Base-by-base conservation (phyloP, 352 stramenopile genomes). In the Globisporangium irregulare region DNA sequence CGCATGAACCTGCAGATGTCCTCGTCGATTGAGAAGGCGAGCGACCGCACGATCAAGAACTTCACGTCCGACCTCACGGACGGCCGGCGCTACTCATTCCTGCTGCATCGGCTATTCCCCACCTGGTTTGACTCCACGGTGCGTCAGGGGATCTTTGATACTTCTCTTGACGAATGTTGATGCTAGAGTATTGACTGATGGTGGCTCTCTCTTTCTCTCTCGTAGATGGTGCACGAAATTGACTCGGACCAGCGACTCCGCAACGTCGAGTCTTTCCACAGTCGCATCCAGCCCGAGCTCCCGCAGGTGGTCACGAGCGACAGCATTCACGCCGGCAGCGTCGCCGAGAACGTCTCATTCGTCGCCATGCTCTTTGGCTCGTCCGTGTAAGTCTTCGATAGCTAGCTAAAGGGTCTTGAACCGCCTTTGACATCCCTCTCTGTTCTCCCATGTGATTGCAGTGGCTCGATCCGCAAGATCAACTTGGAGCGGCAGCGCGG, bases 191-290 rank as follows among this genome's bases (percentile, higher is more conserved):
- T 53, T 18, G 56, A 14, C 51, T 58, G 10, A 4, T 14, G 32
- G 22, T 5, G 20, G 6, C 32, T 36, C 32, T 36, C 32, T 36
- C 32, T 36, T 18, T 27, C 43, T n/a, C 20, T 48, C 25, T n/a
- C 61, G 29, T 71, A 94, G 86, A 91, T 94, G 82, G 83, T 85
- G 38, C 84, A 89, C 57, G 86, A 94, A 62, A 78, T 92, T 57
- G 84, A 94, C 64, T 72, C 75, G 1, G 86, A 94, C 61, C 77
- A 88, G 65, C 74, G 86, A 34, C 72, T 94, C 15, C 76, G 79
- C 53, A 90, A 93, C 57, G 78, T 94, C 58, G 82, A 86, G 51
- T 76, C 72, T 29, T 94, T 94, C 64, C 77, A 92, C 38, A 63
- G 75, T 1, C 74, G 83, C 4, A 78, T 92, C n/a, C 84, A 94